phyloP scores from a whole-genome alignment of 1,139 yeast species.

The Protomyces lactucae-debilis region DNA sequence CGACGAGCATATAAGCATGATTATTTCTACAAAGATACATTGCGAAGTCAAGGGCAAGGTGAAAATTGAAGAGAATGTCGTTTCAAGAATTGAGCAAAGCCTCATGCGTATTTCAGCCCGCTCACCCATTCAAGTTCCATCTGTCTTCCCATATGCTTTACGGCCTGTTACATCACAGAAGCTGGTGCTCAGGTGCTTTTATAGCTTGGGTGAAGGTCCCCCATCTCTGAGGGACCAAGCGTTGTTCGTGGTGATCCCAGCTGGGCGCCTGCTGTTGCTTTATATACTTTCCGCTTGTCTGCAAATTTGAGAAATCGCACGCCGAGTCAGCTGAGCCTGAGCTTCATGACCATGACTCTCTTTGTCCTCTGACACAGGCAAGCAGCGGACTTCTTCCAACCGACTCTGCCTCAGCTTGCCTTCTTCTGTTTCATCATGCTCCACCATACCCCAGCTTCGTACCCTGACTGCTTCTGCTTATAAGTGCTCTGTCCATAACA shows the following conservation, averaged over 20 bases:
- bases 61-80: not conserved
- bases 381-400: too few species aligned
- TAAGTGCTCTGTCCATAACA: too few species aligned
- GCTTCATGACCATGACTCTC: too few species aligned
- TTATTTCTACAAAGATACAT: not conserved
- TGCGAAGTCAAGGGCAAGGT: not conserved
- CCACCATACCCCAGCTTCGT: too few species aligned
- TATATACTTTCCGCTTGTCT: too few species aligned
- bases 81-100: not conserved
- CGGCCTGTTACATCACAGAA: not conserved
- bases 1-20: not conserved
- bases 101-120: not conserved
- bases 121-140: slow-evolving; percentile 1
- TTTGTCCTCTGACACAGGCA: too few species aligned
- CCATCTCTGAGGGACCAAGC: not conserved
- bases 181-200: not conserved
- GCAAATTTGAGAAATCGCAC: too few species aligned
- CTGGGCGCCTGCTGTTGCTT: too few species aligned
- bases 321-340: too few species aligned
- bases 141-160: not conserved
- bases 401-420: too few species aligned
- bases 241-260: not conserved
- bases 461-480: too few species aligned
- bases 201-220: not conserved
- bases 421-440: too few species aligned